Evolutionary conservation across 2,329 filamentous ascomycete species (phyloP).

Genomic region (Nemania serpens): DNA sequence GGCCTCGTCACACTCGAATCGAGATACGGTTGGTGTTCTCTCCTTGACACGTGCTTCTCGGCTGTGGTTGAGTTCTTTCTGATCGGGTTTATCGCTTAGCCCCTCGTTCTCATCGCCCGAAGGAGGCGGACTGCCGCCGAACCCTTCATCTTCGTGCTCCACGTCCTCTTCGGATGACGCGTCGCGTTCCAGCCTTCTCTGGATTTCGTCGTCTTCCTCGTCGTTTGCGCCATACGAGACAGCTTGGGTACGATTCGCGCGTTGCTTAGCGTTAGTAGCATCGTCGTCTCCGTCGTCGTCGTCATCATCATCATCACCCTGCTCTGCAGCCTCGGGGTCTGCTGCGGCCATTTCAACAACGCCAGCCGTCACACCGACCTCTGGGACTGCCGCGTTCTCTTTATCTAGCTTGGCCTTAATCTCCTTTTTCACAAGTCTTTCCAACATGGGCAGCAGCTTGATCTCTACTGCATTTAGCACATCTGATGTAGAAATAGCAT

Average conservation of each 20-base stretch:
- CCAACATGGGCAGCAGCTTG: constrained; percentile 74
- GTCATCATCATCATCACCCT: constrained; percentile 65
- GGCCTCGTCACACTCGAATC: constrained; percentile 79
- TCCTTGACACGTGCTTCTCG: constrained; percentile 69
- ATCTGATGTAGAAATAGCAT: constrained; percentile 79
- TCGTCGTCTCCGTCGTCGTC: constrained; percentile 81
- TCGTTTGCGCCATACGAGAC: constrained; percentile 92
- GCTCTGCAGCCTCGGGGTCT: constrained; percentile 39
- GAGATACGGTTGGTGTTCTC: constrained; percentile 68
- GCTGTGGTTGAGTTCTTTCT: constrained; percentile 43
- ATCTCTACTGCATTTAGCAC: constrained; percentile 80
- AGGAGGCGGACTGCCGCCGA: constrained; percentile 54
- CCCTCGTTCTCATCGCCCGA: constrained; percentile 48
- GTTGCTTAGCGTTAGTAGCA: constrained; percentile 73
- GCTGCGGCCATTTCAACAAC: constrained; percentile 56
- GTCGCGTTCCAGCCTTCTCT: constrained; percentile 64
- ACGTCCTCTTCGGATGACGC: constrained; percentile 61
- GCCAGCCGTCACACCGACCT: constrained; percentile 64
- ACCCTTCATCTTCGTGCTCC: constrained; percentile 58
- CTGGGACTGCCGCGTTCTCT: constrained; percentile 73
- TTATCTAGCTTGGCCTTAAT: constrained; percentile 78
- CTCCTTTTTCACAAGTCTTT: constrained; percentile 73
- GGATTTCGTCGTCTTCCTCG: constrained; percentile 82
- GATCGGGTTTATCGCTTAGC: constrained; percentile 37
- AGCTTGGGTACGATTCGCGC: constrained; percentile 76